A percentile compares a stretch with the other conserved stretches of the same genome.
phyloP scores from a whole-genome alignment of 768 basidiomycete genomes.

The Podaxis sp. region DNA sequence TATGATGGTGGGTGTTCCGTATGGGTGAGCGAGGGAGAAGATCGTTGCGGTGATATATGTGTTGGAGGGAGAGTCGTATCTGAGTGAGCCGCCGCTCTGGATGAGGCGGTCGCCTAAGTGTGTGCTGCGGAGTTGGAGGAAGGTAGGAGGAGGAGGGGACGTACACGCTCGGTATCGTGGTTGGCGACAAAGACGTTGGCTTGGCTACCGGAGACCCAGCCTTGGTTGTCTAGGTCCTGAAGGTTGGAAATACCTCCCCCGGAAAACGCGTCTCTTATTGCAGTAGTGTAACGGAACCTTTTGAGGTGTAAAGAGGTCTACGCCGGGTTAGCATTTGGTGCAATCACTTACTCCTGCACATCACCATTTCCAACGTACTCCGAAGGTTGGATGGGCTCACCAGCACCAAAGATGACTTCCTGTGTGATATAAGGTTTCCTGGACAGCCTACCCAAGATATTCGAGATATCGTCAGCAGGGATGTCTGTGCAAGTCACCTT shows the following conservation, averaged over 20 bases:
- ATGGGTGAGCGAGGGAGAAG: slow-evolving; percentile 64
- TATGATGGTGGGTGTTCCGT: slow-evolving; percentile 60
- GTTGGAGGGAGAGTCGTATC: slow-evolving; percentile 59
- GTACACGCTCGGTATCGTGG: slow-evolving; percentile 64
- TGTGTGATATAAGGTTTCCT: slow-evolving; percentile 55
- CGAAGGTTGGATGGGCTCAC: slow-evolving; percentile 50
- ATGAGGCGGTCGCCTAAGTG: background rate
- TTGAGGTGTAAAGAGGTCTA: background rate
- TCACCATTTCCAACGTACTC: slow-evolving; percentile 58
- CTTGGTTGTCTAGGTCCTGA: slow-evolving; percentile 46
- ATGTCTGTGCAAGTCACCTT: slow-evolving; percentile 41
- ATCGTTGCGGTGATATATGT: slow-evolving; percentile 56
- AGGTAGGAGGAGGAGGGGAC: background rate
- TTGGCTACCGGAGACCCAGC: slow-evolving; percentile 48
- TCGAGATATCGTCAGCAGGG: slow-evolving; percentile 43
- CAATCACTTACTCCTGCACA: slow-evolving; percentile 52
- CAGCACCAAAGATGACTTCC: slow-evolving; percentile 50
- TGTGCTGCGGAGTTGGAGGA: background rate
- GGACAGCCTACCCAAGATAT: slow-evolving; percentile 44
- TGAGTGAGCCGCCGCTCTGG: slow-evolving; percentile 50
- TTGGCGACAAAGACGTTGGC: slow-evolving; percentile 69
- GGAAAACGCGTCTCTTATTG: slow-evolving; percentile 48
- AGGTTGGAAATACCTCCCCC: slow-evolving; percentile 46
- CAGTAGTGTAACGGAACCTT: slow-evolving; percentile 57
- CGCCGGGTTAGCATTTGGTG: background rate